phyloP scores from a whole-genome alignment of 108 stramenopile genomes.

The Cyclotella atomus region DNA sequence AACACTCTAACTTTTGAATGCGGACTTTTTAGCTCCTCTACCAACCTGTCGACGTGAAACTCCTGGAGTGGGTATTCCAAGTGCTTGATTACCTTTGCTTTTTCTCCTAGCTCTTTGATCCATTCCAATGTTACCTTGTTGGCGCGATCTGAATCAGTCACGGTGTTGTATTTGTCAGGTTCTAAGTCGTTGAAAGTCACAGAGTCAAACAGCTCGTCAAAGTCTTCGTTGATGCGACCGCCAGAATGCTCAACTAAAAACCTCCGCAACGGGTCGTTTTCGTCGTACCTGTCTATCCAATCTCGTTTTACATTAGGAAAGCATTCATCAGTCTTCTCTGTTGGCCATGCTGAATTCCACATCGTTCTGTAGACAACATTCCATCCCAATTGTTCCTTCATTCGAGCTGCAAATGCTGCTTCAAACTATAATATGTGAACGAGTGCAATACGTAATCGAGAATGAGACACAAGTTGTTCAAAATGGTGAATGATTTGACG shows the following conservation, averaged over 20 bases:
- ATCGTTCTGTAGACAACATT: conserved; percentile 6
- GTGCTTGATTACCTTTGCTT: conserved; percentile 3
- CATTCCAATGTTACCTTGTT: neutral
- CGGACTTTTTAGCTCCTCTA: conserved; percentile 2
- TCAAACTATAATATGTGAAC: conserved; percentile 7
- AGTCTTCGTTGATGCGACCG: neutral
- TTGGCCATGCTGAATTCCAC: conserved; percentile 21
- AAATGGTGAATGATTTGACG: neutral
- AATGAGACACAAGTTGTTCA: neutral
- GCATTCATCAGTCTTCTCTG: conserved; percentile 8
- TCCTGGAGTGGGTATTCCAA: conserved; percentile 1
- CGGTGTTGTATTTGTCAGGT: neutral
- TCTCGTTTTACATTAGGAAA: conserved; percentile 11
- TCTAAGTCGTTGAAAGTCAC: conserved; percentile 5
- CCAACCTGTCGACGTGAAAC: neutral
- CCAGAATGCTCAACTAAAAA: neutral
- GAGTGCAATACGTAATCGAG: neutral
- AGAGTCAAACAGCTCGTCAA: conserved; percentile 4
- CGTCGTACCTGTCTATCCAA: neutral
- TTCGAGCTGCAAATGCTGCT: conserved; percentile 14
- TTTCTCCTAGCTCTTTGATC: conserved; percentile 3
- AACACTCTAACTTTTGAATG: conserved; percentile 7
- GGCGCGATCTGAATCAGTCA: neutral
- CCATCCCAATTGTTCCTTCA: conserved; percentile 17
- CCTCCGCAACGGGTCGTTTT: neutral